phyloP scores from a whole-genome alignment of 2,329 filamentous ascomycete genomes.

The Diaporthe citriasiana region DNA sequence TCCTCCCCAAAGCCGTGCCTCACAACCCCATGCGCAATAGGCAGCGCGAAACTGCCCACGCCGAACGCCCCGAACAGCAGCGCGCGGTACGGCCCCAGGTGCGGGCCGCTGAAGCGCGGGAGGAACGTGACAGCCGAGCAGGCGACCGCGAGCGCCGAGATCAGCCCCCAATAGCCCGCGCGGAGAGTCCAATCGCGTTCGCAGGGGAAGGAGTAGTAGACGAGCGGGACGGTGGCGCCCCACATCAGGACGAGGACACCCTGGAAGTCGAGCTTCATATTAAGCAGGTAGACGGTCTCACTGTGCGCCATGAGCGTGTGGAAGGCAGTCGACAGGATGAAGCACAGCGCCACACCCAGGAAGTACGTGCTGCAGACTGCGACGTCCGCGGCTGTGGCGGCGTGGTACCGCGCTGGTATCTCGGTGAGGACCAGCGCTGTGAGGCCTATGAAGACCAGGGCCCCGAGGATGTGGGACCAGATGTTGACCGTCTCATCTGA shows the following conservation, averaged over 20 bases:
- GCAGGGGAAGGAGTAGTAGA: slow-evolving; percentile 68
- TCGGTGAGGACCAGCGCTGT: slow-evolving; percentile 55
- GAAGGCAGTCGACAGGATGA: slow-evolving; percentile 64
- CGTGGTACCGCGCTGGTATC: slow-evolving; percentile 53
- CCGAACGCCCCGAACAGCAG: slow-evolving; percentile 58
- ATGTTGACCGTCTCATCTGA: slow-evolving; percentile 58
- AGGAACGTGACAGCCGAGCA: slow-evolving; percentile 57
- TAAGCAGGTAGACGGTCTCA: slow-evolving; percentile 61
- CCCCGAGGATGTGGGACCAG: slow-evolving; percentile 59
- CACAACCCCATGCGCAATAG: slow-evolving; percentile 55
- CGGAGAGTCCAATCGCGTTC: slow-evolving; percentile 48
- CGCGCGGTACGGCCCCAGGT: slow-evolving; percentile 55
- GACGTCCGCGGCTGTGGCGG: slow-evolving; percentile 55
- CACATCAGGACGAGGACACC: slow-evolving; percentile 74
- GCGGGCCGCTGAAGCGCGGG: slow-evolving; percentile 55
- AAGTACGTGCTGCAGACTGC: slow-evolving; percentile 60
- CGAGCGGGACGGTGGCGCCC: slow-evolving; percentile 70
- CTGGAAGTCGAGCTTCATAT: slow-evolving; percentile 72
- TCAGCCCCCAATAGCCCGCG: slow-evolving; percentile 54
- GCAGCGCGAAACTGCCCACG: slow-evolving; percentile 55
- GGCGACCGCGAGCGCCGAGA: slow-evolving; percentile 52
- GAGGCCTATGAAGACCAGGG: slow-evolving; percentile 55
- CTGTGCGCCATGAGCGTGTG: slow-evolving; percentile 71
- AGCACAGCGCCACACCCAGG: slow-evolving; percentile 60
- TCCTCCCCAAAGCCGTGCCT: slow-evolving; percentile 52